Conservation (phyloP, 306 rosid genomes). For the Quercus bicolor region DNA sequence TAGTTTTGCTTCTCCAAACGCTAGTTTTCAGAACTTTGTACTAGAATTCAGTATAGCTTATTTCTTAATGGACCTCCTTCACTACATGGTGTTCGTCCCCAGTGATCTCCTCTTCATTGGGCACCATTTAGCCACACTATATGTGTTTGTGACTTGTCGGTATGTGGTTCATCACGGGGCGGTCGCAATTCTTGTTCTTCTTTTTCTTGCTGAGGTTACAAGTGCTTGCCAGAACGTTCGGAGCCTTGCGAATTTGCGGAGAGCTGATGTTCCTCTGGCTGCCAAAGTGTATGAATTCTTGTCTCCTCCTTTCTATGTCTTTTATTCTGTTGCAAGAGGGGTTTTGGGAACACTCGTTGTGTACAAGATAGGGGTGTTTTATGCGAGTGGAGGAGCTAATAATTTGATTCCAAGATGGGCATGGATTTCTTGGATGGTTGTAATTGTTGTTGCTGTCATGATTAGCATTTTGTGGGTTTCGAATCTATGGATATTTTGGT, state of each 20-base stretch:
- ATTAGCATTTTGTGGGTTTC: slow-evolving; percentile 40
- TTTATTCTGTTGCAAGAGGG: slow-evolving; percentile 38
- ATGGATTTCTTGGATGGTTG: slow-evolving; percentile 54
- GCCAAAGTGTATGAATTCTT: slow-evolving; percentile 27
- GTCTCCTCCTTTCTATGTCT: slow-evolving; percentile 36
- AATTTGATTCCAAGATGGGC: slow-evolving; percentile 42
- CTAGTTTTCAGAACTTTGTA: slow-evolving; percentile 17
- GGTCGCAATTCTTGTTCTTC: slow-evolving; percentile 32
- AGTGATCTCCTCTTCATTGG: slow-evolving; percentile 32
- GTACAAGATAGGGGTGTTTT: slow-evolving; percentile 37
- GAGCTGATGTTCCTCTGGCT: slow-evolving; percentile 16
- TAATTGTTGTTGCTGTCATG: slow-evolving; percentile 30
- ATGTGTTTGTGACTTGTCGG: slow-evolving; percentile 37
- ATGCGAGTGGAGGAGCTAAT: slow-evolving; percentile 23
- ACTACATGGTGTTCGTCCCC: slow-evolving; percentile 36
- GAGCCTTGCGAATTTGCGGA: slow-evolving; percentile 28
- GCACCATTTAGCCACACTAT: slow-evolving; percentile 50
- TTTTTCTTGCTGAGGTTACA: slow-evolving; percentile 43
- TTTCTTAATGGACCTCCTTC: slow-evolving; percentile 44
- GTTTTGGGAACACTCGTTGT: slow-evolving; percentile 37
- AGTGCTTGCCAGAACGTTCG: slow-evolving; percentile 51
- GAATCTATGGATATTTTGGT: slow-evolving; percentile 34
- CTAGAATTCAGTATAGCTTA: slow-evolving; percentile 46
- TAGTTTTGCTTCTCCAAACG: slow-evolving; percentile 38
- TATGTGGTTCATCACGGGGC: slow-evolving; percentile 41